Evolutionary conservation across 768 basidiomycete genomes (phyloP).

Genomic region (Suillus fuscotomentosus): DNA sequence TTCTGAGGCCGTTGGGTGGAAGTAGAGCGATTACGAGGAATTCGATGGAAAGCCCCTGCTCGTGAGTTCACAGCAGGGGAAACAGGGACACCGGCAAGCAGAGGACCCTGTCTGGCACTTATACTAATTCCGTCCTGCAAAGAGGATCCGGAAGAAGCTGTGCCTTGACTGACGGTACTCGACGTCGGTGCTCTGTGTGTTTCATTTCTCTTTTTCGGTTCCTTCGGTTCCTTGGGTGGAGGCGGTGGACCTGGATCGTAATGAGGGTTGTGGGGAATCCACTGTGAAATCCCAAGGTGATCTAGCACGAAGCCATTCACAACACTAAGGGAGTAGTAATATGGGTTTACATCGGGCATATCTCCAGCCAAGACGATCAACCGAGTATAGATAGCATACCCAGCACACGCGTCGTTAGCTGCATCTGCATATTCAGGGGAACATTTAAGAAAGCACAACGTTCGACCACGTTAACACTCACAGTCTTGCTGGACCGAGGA

Average conservation of each 20-base stretch:
- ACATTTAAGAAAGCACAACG: background rate
- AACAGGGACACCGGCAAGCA: background rate
- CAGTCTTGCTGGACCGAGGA: slow-evolving; percentile 53
- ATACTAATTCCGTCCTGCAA: background rate
- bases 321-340: slow-evolving; percentile 59
- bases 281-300: slow-evolving; percentile 32
- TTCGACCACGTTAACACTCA: slow-evolving; percentile 32
- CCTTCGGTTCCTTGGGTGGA: slow-evolving; percentile 38
- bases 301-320: slow-evolving; percentile 47
- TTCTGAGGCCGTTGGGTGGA: background rate
- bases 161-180: background rate
- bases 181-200: background rate
- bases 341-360: slow-evolving; percentile 31
- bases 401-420: slow-evolving; percentile 69
- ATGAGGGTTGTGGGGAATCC: slow-evolving; percentile 59
- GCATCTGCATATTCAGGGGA: slow-evolving; percentile 47
- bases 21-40: background rate
- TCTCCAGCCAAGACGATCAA: slow-evolving; percentile 42
- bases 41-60: background rate
- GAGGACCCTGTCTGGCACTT: background rate
- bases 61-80: background rate
- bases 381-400: slow-evolving; percentile 48
- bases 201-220: slow-evolving; percentile 20
- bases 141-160: background rate
- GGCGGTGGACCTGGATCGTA: slow-evolving; percentile 75